Conservation (phyloP, 192 early-diverging fungal species). For the Diversispora epigaea region DNA sequence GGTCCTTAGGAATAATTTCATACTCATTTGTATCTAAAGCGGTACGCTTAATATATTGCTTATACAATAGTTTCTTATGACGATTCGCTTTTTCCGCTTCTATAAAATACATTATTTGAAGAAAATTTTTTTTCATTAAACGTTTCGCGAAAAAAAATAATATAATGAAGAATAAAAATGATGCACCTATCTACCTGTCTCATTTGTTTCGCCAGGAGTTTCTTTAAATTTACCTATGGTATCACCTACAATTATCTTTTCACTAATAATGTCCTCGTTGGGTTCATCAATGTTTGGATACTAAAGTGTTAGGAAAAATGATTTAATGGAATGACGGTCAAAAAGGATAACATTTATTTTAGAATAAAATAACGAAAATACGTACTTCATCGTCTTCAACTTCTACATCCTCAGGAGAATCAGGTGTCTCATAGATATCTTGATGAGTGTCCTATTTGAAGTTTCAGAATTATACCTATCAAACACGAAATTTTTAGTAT, state of each 20-base stretch:
- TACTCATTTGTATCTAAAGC: slow-evolving; percentile 54
- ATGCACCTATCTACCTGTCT: slow-evolving; percentile 46
- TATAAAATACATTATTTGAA: neutral
- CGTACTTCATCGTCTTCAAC: slow-evolving; percentile 25
- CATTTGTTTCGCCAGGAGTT: slow-evolving; percentile 48
- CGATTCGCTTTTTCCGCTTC: slow-evolving; percentile 52
- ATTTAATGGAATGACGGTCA: neutral
- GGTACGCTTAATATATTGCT: slow-evolving; percentile 50
- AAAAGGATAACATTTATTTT: neutral
- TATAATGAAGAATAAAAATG: too few species aligned
- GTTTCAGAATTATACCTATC: too few species aligned
- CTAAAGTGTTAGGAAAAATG: slow-evolving; percentile 10
- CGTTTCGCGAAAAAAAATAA: too few species aligned
- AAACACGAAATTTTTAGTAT: too few species aligned
- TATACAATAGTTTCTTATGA: slow-evolving; percentile 62
- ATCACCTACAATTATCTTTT: slow-evolving; percentile 53
- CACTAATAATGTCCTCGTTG: slow-evolving; percentile 57
- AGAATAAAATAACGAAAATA: neutral
- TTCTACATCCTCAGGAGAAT: slow-evolving; percentile 41
- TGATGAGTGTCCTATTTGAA: slow-evolving; percentile 62
- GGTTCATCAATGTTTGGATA: slow-evolving; percentile 54
- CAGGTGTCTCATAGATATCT: slow-evolving; percentile 87
- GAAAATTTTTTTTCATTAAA: neutral
- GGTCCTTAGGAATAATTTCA: slow-evolving; percentile 55
- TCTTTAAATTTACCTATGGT: slow-evolving; percentile 60